Conservation (phyloP, 2,329 filamentous ascomycete genomes). For the Curvularia sp. region DNA sequence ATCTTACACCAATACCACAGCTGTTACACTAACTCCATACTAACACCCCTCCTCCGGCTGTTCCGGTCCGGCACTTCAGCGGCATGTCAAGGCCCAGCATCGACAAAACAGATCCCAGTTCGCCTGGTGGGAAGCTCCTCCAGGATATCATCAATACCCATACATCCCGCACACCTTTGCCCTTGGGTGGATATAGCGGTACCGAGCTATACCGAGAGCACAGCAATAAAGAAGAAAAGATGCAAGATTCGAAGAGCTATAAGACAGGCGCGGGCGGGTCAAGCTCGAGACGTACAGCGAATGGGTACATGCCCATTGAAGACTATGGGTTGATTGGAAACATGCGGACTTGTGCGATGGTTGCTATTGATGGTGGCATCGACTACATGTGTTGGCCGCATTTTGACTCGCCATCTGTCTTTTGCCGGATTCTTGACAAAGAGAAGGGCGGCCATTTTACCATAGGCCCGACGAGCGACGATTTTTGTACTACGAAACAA, state of each 20-base stretch:
- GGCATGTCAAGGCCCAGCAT: constrained; percentile 18
- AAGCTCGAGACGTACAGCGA: constrained; percentile 30
- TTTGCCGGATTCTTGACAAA: constrained; percentile 76
- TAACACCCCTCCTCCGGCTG: constrained; percentile 1
- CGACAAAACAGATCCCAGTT: constrained; percentile 3
- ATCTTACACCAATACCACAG: constrained; percentile 6
- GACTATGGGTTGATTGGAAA: constrained; percentile 83
- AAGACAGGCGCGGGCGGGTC: constrained; percentile 19
- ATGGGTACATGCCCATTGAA: constrained; percentile 55
- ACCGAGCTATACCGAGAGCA: constrained; percentile 19
- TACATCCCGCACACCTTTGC: constrained; percentile 13
- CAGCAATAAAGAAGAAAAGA: constrained; percentile 17
- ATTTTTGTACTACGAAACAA: constrained; percentile 73
- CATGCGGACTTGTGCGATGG: constrained; percentile 70
- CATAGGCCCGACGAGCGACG: constrained; percentile 59
- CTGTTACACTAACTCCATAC: constrained; percentile 1
- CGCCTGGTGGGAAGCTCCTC: constrained; percentile 17
- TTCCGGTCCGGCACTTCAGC: constrained; percentile 11
- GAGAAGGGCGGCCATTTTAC: constrained; percentile 76
- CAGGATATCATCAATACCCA: constrained; percentile 22
- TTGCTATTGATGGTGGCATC: constrained; percentile 57
- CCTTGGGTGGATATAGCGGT: constrained; percentile 15
- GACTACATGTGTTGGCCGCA: constrained; percentile 63
- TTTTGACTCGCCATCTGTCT: constrained; percentile 78
- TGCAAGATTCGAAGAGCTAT: constrained; percentile 24